Evolutionary conservation across 2,329 filamentous ascomycete species (phyloP), one percentile per base, ranked within the genome.

Genomic region (Cercospora sojina): DNA sequence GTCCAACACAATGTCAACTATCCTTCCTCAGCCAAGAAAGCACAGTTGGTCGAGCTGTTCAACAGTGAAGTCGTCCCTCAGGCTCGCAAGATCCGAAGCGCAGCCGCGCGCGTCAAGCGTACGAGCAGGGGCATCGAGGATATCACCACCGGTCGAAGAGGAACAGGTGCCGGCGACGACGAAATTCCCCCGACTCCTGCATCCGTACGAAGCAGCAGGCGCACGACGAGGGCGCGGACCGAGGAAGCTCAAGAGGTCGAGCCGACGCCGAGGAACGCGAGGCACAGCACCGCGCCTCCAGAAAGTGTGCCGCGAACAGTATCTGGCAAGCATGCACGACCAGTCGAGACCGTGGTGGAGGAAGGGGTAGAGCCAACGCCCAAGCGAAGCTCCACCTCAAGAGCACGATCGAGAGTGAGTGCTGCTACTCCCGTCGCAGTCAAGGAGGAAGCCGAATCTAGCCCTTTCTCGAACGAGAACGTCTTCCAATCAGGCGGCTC

Each of bases 1-100:
- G 91, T 98, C 74, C 90, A 88, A 71, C 92, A 99, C 81, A 91
- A 93, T 77, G 83, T 98, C 74, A 82, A 88, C 41, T 98, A 97
- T 77, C 90, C 93, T 5, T 89, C 92, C 0, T 93, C 89, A 4
- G 93, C 95, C 12, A 99, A 98, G 82, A 99, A 99, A 82, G 83
- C 88, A 0, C 90, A 96, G 76, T 87, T 99, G 23, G 85, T 99
- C 67, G 88, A 91, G 7, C 87, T 98, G 56, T 93, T 99, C 79
- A 88, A 90, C 75, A 84, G 90, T 32, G 83, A 95, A 69, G 86
- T 99, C 29, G 81, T 91, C 4, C 91, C 94, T 0, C 90, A 94
- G 73, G 90, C 92, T 1, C 86, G 87, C 71, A 91, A 90, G 79
- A 86, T 98, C 25, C 84, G 96, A 32, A 86, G 87, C 12, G 88